phyloP scores from a whole-genome alignment of 1,284 basidiomycete genomes.

The Mycosarcoma maydis region DNA sequence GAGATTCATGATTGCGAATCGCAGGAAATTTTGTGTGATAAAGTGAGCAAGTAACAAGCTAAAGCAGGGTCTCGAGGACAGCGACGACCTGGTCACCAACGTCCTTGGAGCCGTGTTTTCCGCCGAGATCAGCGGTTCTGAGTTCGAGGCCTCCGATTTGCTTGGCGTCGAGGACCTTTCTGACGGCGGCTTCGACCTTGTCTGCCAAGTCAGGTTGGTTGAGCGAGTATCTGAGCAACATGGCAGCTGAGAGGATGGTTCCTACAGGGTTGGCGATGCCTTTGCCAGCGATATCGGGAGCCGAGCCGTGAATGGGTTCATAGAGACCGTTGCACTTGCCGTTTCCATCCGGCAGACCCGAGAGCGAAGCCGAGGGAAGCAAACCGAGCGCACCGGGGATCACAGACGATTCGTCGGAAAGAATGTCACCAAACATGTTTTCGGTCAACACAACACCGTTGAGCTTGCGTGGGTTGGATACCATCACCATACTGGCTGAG shows the following conservation, averaged over 20 bases:
- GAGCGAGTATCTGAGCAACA: slow-evolving; percentile 94
- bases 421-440: slow-evolving; percentile 72
- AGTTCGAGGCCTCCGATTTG: slow-evolving; percentile 80
- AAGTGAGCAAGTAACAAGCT: no score
- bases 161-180: slow-evolving; percentile 82
- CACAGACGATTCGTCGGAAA: slow-evolving; percentile 94
- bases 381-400: slow-evolving; percentile 97
- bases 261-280: slow-evolving; percentile 97
- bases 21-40: no score
- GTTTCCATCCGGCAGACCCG: slow-evolving; percentile 83
- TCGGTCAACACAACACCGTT: slow-evolving; percentile 78
- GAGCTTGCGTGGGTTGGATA: slow-evolving; percentile 88
- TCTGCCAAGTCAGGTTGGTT: slow-evolving; percentile 79
- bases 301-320: slow-evolving; percentile 82
- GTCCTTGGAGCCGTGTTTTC: slow-evolving; percentile 78
- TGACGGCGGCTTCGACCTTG: slow-evolving; percentile 86
- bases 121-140: slow-evolving; percentile 88
- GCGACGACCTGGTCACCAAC: slow-evolving; percentile 87
- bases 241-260: slow-evolving; percentile 93
- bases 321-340: slow-evolving; percentile 81
- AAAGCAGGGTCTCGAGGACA: slow-evolving; percentile 75
- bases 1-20: no score
- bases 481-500: slow-evolving; percentile 95
- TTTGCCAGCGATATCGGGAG: slow-evolving; percentile 93
- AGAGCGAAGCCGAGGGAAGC: slow-evolving; percentile 92